Evolutionary conservation across 331 rosid genomes (phyloP).

Genomic region (Cydonia oblonga): DNA sequence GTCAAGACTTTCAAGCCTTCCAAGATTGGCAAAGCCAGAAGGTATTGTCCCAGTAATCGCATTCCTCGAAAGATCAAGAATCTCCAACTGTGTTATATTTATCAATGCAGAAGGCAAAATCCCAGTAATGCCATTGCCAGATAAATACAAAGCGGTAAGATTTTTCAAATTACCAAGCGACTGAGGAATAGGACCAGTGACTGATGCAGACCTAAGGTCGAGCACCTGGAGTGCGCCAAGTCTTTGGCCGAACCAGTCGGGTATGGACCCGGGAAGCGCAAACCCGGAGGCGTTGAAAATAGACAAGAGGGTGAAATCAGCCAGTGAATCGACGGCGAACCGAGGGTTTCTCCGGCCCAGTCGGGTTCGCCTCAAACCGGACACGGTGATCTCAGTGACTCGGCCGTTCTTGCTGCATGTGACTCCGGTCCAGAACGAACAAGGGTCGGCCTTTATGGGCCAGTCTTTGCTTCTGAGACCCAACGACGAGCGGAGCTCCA

Average conservation of each 20-base stretch:
- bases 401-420: constrained; percentile 43
- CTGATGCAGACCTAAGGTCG: constrained; percentile 53
- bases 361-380: constrained; percentile 59
- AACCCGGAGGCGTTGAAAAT: constrained; percentile 83
- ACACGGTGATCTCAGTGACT: constrained; percentile 39
- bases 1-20: constrained; percentile 50
- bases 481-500: constrained; percentile 62
- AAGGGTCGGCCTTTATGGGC: constrained; percentile 64
- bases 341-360: constrained; percentile 24
- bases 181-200: constrained; percentile 45
- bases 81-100: constrained; percentile 23
- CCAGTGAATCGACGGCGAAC: constrained; percentile 52
- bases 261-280: constrained; percentile 68
- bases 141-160: constrained; percentile 38
- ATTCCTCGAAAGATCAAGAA: constrained; percentile 61
- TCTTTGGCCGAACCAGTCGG: constrained; percentile 60
- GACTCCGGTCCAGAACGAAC: constrained; percentile 60
- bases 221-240: constrained; percentile 45
- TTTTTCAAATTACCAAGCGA: constrained; percentile 50
- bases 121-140: constrained; percentile 62
- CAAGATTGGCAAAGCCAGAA: constrained; percentile 33
- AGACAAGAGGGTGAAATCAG: constrained; percentile 44
- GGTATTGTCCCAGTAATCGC: constrained; percentile 56
- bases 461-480: constrained; percentile 63
- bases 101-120: constrained; percentile 46